These are phyloP conservation scores for Hypoxylon lienhwacheense DNA, from an alignment of 495 filamentous ascomycete species.

Conservation along the genomic window DNA sequence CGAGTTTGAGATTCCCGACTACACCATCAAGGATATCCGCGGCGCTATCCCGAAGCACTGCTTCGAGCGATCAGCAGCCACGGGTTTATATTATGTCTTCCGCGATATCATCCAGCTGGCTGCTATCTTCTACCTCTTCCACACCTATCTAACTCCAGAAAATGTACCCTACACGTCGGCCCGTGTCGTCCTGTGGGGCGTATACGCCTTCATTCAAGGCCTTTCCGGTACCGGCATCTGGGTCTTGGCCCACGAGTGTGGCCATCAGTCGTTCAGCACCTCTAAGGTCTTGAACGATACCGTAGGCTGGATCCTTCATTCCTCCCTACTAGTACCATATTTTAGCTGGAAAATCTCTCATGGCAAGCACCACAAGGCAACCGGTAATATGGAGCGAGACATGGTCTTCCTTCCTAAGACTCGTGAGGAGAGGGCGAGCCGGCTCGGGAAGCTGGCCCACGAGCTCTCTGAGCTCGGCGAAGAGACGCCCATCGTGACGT, in stretches of 20 bases:
- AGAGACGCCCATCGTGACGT: conserved; percentile 88
- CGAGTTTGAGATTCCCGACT: conserved; percentile 72
- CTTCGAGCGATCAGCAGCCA: conserved; percentile 68
- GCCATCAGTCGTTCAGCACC: conserved; percentile 82
- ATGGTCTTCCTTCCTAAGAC: conserved; percentile 97
- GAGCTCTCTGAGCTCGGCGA: conserved; percentile 86
- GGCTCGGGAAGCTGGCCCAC: conserved; percentile 68
- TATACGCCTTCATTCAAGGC: conserved; percentile 74
- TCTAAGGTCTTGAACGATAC: conserved; percentile 80
- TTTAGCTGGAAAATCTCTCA: conserved; percentile 94
- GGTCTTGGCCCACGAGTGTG: conserved; percentile 87
- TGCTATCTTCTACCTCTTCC: conserved; percentile 66
- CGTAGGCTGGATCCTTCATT: conserved; percentile 85
- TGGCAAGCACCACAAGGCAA: conserved; percentile 94
- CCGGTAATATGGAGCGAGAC: conserved; percentile 91
- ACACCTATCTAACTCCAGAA: conserved; percentile 64
- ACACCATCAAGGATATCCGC: conserved; percentile 77
- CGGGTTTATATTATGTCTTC: conserved; percentile 66
- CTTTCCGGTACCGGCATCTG: conserved; percentile 78
- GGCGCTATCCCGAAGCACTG: conserved; percentile 84
- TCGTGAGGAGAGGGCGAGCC: conserved; percentile 70
- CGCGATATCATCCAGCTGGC: conserved; percentile 68
- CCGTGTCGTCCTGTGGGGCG: conserved; percentile 62
- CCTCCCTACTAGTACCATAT: conserved; percentile 79
- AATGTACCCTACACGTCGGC: conserved; percentile 59